Evolutionary conservation across 495 filamentous ascomycete genomes (phyloP).

Genomic region (Talaromyces ruber): DNA sequence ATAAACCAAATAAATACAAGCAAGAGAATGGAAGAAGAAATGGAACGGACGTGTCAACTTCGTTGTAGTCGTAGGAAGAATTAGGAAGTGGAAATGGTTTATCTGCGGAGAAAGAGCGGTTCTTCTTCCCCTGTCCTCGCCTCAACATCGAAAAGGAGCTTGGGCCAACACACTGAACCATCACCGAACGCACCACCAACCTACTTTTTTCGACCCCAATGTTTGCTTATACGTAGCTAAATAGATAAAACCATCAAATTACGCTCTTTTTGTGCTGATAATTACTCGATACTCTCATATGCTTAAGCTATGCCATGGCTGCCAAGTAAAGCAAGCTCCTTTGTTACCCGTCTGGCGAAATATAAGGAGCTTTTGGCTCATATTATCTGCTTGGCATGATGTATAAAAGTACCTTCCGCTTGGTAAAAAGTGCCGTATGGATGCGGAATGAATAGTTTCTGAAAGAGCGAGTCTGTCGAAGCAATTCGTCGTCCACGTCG

Average conservation of each 20-base stretch:
- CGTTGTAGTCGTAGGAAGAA: neutral
- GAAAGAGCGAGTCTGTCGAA: neutral
- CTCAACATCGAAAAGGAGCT: constrained; percentile 30
- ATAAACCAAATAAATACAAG: neutral
- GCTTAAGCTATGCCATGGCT: neutral
- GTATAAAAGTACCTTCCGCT: neutral
- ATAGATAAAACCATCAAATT: neutral
- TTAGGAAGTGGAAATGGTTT: neutral
- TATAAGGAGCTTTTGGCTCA: neutral
- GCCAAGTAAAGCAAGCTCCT: neutral
- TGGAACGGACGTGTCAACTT: neutral
- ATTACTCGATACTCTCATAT: neutral
- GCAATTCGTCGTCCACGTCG: neutral
- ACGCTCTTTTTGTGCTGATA: neutral
- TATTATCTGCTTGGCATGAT: neutral
- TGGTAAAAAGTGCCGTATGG: neutral
- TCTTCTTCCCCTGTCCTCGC: constrained; percentile 1
- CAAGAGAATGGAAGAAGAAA: neutral
- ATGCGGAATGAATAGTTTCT: neutral
- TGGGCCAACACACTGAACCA: constrained; percentile 28
- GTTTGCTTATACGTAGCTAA: neutral
- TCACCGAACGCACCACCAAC: neutral
- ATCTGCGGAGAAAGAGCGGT: neutral
- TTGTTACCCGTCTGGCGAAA: neutral
- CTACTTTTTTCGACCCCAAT: neutral